A percentile compares a stretch with the other conserved stretches of the same genome.
Conservation (phyloP, 2,329 filamentous ascomycete genomes). For the Phyllosticta citrichinensis region DNA sequence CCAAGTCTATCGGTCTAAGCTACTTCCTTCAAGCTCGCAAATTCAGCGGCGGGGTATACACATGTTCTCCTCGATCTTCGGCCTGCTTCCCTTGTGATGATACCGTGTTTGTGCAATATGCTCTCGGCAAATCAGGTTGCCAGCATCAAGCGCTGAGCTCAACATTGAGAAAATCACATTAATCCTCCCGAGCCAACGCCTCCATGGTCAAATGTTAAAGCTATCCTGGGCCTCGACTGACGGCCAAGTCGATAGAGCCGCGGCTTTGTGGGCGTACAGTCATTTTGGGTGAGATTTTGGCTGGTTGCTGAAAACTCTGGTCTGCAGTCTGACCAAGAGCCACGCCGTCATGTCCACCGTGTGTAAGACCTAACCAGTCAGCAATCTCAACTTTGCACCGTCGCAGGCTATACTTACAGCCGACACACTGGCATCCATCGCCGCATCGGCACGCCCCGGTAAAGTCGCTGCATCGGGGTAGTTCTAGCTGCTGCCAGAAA, state of each 20-base stretch:
- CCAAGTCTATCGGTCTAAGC: neutral
- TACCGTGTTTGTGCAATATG: neutral
- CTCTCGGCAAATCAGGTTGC: neutral
- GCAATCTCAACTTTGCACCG: neutral
- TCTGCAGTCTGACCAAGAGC: slow-evolving; percentile 16
- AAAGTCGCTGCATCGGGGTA: slow-evolving; percentile 36
- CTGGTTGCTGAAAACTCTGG: neutral
- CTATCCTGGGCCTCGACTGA: no score
- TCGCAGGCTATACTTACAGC: slow-evolving; percentile 23
- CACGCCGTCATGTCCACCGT: slow-evolving; percentile 40
- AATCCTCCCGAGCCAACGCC: no score
- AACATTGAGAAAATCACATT: no score
- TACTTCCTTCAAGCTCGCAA: neutral
- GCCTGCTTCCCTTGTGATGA: neutral
- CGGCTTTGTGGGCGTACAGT: neutral
- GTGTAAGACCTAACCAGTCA: slow-evolving; percentile 29
- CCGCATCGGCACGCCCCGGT: slow-evolving; percentile 44
- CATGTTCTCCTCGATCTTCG: neutral
- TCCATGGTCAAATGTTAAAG: no score
- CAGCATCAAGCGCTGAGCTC: no score
- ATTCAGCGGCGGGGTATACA: neutral
- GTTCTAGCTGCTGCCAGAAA: slow-evolving; percentile 26
- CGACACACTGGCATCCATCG: slow-evolving; percentile 42
- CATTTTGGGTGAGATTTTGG: neutral
- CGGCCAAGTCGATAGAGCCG: no score